Conservation (phyloP, 2,329 filamentous ascomycete species). For the Biscogniauxia sp. region DNA sequence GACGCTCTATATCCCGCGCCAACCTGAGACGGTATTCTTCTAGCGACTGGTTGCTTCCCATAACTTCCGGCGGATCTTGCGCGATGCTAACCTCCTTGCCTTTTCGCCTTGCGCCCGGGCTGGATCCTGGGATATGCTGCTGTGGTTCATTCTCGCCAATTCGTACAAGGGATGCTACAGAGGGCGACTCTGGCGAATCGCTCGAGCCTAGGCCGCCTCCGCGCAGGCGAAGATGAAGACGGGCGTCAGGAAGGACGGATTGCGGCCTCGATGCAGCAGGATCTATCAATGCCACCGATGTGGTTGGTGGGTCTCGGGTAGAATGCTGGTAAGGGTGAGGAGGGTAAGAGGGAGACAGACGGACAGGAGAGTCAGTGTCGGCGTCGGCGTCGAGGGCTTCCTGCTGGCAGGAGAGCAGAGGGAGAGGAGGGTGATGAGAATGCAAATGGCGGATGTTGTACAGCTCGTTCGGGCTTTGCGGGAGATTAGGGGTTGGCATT, state of each 20-base stretch:
- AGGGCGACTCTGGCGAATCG: slow-evolving; percentile 9
- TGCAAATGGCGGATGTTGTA: slow-evolving; percentile 17
- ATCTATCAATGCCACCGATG: slow-evolving; percentile 18
- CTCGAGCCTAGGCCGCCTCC: slow-evolving; percentile 22
- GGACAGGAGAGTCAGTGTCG: slow-evolving; percentile 7
- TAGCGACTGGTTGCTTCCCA: slow-evolving; percentile 35
- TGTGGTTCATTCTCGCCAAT: slow-evolving; percentile 21
- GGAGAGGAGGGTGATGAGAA: slow-evolving; percentile 12
- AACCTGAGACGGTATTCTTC: slow-evolving; percentile 58
- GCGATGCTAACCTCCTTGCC: slow-evolving; percentile 24
- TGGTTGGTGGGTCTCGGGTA: slow-evolving; percentile 17
- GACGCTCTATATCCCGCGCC: slow-evolving; percentile 42
- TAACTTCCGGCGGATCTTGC: slow-evolving; percentile 22
- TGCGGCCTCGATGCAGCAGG: slow-evolving; percentile 17
- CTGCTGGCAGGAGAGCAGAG: slow-evolving; percentile 5
- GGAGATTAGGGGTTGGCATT: slow-evolving; percentile 31
- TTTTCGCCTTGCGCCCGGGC: slow-evolving; percentile 22
- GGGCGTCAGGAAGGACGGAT: slow-evolving; percentile 15
- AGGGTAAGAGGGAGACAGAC: slow-evolving; percentile 9
- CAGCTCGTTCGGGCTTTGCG: slow-evolving; percentile 23
- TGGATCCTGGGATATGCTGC: slow-evolving; percentile 14
- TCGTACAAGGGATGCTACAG: slow-evolving; percentile 1
- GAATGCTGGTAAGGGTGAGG: slow-evolving; percentile 13
- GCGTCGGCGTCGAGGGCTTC: background rate
- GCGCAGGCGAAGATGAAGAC: slow-evolving; percentile 19